phyloP scores from a whole-genome alignment of 345 rosid genomes.

The Eucalyptus urophylla region DNA sequence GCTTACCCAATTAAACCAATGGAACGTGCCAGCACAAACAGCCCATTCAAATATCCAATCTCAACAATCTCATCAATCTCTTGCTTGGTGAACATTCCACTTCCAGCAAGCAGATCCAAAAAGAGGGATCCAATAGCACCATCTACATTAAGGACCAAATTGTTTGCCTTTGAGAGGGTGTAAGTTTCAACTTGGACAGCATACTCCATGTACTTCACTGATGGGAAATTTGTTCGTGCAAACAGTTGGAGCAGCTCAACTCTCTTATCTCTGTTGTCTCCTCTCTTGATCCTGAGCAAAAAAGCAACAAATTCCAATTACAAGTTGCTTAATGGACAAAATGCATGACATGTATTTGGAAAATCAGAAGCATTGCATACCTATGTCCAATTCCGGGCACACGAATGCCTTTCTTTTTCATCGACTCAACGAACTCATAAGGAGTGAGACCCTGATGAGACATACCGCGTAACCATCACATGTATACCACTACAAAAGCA shows the following conservation, averaged over 20 bases:
- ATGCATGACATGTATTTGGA: not conserved
- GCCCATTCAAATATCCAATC: constrained; percentile 84
- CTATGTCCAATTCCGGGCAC: constrained; percentile 99
- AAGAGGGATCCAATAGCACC: constrained; percentile 95
- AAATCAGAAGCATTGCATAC: constrained; percentile 6
- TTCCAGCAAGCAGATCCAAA: constrained; percentile 90
- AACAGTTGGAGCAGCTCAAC: constrained; percentile 83
- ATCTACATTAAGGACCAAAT: constrained; percentile 76
- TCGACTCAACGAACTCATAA: constrained; percentile 82
- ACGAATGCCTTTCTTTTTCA: constrained; percentile 99
- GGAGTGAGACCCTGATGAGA: constrained; percentile 63
- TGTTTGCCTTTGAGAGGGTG: constrained; percentile 79
- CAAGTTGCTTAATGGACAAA: not conserved
- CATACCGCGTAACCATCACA: not conserved
- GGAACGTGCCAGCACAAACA: constrained; percentile 83
- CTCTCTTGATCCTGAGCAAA: constrained; percentile 68
- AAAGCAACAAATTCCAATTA: not conserved
- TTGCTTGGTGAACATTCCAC: constrained; percentile 88
- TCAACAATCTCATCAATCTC: constrained; percentile 89
- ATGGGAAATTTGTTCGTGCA: constrained; percentile 87
- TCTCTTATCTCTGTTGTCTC: constrained; percentile 95
- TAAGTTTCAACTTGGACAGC: constrained; percentile 86
- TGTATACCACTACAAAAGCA: not conserved
- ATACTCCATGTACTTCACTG: constrained; percentile 91
- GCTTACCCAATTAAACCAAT: constrained; percentile 81